Evolutionary conservation across 108 stramenopile species (phyloP), one percentile per base, ranked within the genome.

Genomic region (Aurantiochytrium sp.): DNA sequence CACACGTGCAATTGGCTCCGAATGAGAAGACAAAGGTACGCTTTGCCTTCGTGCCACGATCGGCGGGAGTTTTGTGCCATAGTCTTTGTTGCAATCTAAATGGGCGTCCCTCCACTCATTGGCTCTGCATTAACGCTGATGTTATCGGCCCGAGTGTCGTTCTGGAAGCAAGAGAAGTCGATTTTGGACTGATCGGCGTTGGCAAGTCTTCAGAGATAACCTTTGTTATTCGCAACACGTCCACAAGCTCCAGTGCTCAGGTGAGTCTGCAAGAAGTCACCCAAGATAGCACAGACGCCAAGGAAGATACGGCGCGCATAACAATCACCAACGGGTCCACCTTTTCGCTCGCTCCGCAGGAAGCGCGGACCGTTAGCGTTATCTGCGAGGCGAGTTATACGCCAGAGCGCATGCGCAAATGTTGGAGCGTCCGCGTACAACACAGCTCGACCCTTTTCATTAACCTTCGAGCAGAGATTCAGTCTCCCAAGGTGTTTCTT

Each of bases 391-490:
- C 73, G 14, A 28, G 73, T n/a, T 5, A n/a, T 5, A 45, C 5
- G 5, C 73, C 73, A 5, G 73, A 83, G 25, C 44, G 73, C 5
- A 45, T 83, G 47, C 73, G 87, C 10, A 87, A 58, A 58, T 16
- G 25, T 12, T 23, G 25, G 42, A n/a, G 18, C 10, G 49, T 83
- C 5, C 73, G 44, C 47, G 47, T 83, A 5, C 10, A 45, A 21
- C 47, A 83, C 19, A 83, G 47, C 25, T 16, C 12, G 29, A 6
- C 60, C 10, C 73, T 83, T 14, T 91, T n/a, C 87, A 28, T 91
- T n/a, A 72, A 55, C 55, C 18, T 91, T 18, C 88, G 90, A 8
- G 90, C 83, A 5, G 90, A 91, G 53, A 88, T 91, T 19, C 90
- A 91, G 59, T 28, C 59, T 5, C 90, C 90, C 43, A 83, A 44